Conservation (phyloP, 768 basidiomycete species). For the Suillus placidus region DNA sequence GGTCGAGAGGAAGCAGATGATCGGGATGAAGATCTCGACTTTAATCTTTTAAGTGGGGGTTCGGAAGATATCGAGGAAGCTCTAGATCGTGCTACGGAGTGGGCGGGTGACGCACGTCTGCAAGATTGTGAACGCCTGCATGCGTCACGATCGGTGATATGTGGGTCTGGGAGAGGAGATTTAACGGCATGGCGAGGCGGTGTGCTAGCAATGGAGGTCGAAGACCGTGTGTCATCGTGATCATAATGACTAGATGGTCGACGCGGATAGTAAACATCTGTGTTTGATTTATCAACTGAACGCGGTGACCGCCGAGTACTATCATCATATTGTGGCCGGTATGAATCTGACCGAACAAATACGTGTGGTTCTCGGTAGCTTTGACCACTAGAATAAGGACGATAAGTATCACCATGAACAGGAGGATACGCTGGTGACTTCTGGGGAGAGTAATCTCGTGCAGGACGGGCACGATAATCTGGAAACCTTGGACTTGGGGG, state of each 20-base stretch:
- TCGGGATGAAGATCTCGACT: slow-evolving; percentile 53
- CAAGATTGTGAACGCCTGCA: slow-evolving; percentile 9
- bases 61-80: slow-evolving; percentile 34
- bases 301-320: slow-evolving; percentile 35
- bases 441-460: slow-evolving; percentile 41
- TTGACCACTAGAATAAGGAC: slow-evolving; percentile 40
- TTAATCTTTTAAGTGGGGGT: slow-evolving; percentile 35
- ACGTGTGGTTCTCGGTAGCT: slow-evolving; percentile 43
- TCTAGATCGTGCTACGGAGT: slow-evolving; percentile 27
- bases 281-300: slow-evolving; percentile 33
- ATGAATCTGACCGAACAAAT: slow-evolving; percentile 46
- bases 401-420: slow-evolving; percentile 51
- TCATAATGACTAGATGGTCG: slow-evolving; percentile 27
- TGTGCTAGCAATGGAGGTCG: slow-evolving; percentile 37
- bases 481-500: slow-evolving; percentile 36
- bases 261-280: slow-evolving; percentile 27
- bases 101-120: slow-evolving; percentile 21
- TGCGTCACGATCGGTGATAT: slow-evolving; percentile 10
- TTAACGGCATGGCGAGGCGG: slow-evolving; percentile 28
- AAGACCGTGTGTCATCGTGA: slow-evolving; percentile 28
- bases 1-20: slow-evolving; percentile 47
- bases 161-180: slow-evolving; percentile 31
- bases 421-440: slow-evolving; percentile 35
- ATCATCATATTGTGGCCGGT: slow-evolving; percentile 50
- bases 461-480: slow-evolving; percentile 38